These are phyloP conservation scores for Epichloe elymi DNA, from an alignment of 2,329 filamentous ascomycete genomes.

Conservation along the genomic window DNA sequence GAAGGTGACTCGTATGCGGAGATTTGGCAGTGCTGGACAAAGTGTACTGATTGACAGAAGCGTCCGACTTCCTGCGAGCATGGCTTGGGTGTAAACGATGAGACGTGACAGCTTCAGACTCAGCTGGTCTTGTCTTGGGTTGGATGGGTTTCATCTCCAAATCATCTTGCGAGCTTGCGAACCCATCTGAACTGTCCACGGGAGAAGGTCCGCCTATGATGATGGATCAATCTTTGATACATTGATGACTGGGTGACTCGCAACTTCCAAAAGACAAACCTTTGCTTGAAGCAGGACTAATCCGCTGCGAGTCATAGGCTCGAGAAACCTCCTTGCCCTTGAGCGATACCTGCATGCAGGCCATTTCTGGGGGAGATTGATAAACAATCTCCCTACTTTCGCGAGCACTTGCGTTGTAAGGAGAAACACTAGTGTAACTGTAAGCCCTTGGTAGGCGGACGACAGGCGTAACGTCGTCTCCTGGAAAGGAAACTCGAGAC, in stretches of 20 bases:
- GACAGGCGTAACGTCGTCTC: conserved; percentile 25
- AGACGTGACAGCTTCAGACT: background rate
- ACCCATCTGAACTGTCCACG: conserved; percentile 23
- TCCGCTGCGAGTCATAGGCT: conserved; percentile 18
- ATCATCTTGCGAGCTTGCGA: conserved; percentile 26
- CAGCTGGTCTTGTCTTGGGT: conserved; percentile 3
- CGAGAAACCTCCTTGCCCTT: conserved; percentile 32
- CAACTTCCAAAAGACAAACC: conserved; percentile 9
- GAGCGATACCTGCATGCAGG: conserved; percentile 14
- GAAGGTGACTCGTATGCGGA: conserved; percentile 6
- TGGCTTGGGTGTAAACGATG: conserved; percentile 16
- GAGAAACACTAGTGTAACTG: conserved; percentile 28
- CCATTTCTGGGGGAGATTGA: conserved; percentile 13
- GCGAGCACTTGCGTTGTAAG: conserved; percentile 13
- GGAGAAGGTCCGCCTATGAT: conserved; percentile 6
- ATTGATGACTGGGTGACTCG: background rate
- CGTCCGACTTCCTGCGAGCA: conserved; percentile 18
- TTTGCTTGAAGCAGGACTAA: conserved; percentile 26
- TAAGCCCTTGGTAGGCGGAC: conserved; percentile 28
- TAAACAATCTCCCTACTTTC: conserved; percentile 20
- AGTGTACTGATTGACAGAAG: conserved; percentile 13
- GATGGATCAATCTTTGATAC: background rate
- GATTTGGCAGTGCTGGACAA: conserved; percentile 8
- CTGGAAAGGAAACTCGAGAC: conserved; percentile 33
- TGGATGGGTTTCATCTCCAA: conserved; percentile 23